These are phyloP conservation scores for Candida sanyaensis DNA, from an alignment of 1,139 yeast species.

Conservation along the genomic window DNA sequence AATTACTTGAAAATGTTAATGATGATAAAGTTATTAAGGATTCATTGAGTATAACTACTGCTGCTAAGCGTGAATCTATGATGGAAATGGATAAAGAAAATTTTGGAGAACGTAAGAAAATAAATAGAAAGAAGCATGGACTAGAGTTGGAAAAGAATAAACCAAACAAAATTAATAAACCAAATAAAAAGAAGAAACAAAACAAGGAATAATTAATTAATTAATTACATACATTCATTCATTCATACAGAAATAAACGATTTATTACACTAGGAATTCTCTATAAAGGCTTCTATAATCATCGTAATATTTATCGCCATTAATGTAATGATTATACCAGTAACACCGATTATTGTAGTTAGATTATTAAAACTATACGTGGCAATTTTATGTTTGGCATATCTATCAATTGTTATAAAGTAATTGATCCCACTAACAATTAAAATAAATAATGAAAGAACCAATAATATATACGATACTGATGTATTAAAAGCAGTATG, in stretches of 20 bases:
- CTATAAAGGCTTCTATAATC: slow-evolving; percentile 36
- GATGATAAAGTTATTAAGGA: slow-evolving; percentile 77
- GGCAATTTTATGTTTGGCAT: slow-evolving; percentile 43
- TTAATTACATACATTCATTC: not conserved
- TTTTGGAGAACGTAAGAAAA: slow-evolving; percentile 74
- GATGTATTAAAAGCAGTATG: slow-evolving; percentile 28
- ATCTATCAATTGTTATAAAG: slow-evolving; percentile 45
- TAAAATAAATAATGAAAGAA: slow-evolving; percentile 42
- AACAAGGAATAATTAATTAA: slow-evolving; percentile 2
- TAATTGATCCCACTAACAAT: slow-evolving; percentile 47
- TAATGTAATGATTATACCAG: slow-evolving; percentile 39
- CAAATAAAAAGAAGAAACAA: slow-evolving; percentile 8
- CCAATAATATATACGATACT: slow-evolving; percentile 41
- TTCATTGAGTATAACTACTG: slow-evolving; percentile 67
- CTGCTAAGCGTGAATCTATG: slow-evolving; percentile 85
- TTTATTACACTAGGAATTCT: not conserved
- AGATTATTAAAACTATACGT: slow-evolving; percentile 40
- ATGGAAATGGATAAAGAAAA: slow-evolving; percentile 93
- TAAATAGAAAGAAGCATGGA: slow-evolving; percentile 50
- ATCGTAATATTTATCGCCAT: slow-evolving; percentile 46
- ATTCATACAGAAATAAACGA: not conserved
- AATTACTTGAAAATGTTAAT: slow-evolving; percentile 62
- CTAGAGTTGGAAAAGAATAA: slow-evolving; percentile 5
- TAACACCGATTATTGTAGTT: slow-evolving; percentile 41
- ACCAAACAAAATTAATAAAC: slow-evolving; percentile 8